A percentile compares a stretch with the other conserved stretches of the same genome.
Conservation (phyloP, 2,329 filamentous ascomycete genomes). For the Ambrosiella cleistominuta region DNA sequence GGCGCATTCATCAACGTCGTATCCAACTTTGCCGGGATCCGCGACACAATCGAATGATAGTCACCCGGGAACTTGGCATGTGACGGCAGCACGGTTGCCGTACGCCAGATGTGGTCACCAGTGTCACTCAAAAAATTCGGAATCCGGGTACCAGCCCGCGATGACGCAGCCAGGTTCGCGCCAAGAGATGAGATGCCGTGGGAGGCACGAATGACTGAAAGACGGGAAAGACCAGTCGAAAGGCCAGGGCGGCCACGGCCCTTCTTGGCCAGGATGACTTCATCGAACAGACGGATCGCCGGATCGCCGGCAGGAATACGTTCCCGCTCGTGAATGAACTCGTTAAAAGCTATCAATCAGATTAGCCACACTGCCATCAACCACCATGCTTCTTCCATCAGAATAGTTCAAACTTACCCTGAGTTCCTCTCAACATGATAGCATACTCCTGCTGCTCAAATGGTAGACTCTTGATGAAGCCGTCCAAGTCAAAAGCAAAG, state of each 20-base stretch:
- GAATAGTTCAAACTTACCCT: slow-evolving; percentile 29
- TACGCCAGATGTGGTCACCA: slow-evolving; percentile 65
- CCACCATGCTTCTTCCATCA: slow-evolving; percentile 6
- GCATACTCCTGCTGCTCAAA: slow-evolving; percentile 49
- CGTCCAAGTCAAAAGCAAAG: slow-evolving; percentile 47
- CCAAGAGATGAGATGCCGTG: slow-evolving; percentile 24
- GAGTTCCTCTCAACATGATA: slow-evolving; percentile 46
- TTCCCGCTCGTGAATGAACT: slow-evolving; percentile 73
- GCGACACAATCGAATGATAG: slow-evolving; percentile 41
- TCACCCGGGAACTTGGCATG: slow-evolving; percentile 44
- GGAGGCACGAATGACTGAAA: slow-evolving; percentile 41
- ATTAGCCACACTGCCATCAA: slow-evolving; percentile 7
- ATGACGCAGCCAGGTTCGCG: slow-evolving; percentile 7
- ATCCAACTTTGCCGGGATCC: slow-evolving; percentile 70
- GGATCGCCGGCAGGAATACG: slow-evolving; percentile 43
- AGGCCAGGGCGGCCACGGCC: slow-evolving; percentile 47
- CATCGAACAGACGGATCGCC: slow-evolving; percentile 60
- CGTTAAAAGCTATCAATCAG: slow-evolving; percentile 39
- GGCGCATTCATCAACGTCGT: slow-evolving; percentile 80
- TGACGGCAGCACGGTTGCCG: slow-evolving; percentile 41
- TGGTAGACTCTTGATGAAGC: slow-evolving; percentile 45
- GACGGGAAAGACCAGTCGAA: slow-evolving; percentile 44
- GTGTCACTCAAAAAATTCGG: slow-evolving; percentile 52
- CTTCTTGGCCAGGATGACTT: slow-evolving; percentile 66
- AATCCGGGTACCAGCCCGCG: slow-evolving; percentile 22